These are phyloP conservation scores for Teunomyces cretensis DNA, from an alignment of 805 yeast genomes.

Conservation along the genomic window DNA sequence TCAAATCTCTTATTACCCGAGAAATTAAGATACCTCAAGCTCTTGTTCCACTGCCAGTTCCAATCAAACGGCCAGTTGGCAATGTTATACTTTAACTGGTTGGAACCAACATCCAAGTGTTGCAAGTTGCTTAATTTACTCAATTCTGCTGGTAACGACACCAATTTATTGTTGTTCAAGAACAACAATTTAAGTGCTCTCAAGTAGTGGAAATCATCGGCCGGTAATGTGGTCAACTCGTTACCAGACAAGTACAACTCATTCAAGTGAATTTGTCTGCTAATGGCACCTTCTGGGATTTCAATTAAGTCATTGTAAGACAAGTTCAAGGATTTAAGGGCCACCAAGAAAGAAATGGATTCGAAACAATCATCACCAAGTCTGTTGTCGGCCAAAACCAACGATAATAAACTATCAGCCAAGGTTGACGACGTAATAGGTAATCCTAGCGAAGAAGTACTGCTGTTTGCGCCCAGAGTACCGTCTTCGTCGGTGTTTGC, in stretches of 20 bases:
- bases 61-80: conserved; percentile 95
- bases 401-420: conserved; percentile 51
- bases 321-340: conserved; percentile 65
- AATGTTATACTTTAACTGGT: conserved; percentile 85
- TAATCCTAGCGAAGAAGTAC: conserved; percentile 5
- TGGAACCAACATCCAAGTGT: conserved; percentile 87
- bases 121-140: conserved; percentile 63
- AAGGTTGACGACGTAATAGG: conserved; percentile 23
- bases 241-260: conserved; percentile 84
- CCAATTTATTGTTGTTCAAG: conserved; percentile 81
- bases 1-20: conserved; percentile 93
- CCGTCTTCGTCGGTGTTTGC: not conserved
- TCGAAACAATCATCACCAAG: conserved; percentile 76
- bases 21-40: conserved; percentile 76
- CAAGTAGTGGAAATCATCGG: conserved; percentile 76
- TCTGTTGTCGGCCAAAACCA: conserved; percentile 81
- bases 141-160: conserved; percentile 85
- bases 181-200: conserved; percentile 58
- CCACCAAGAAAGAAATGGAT: conserved; percentile 55
- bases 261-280: conserved; percentile 53
- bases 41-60: conserved; percentile 90
- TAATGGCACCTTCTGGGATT: conserved; percentile 70
- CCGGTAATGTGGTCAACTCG: conserved; percentile 71
- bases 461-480: conserved; percentile 5
- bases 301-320: conserved; percentile 85